Conservation (phyloP, 495 filamentous ascomycete genomes). For the Rusavskia elegans region DNA sequence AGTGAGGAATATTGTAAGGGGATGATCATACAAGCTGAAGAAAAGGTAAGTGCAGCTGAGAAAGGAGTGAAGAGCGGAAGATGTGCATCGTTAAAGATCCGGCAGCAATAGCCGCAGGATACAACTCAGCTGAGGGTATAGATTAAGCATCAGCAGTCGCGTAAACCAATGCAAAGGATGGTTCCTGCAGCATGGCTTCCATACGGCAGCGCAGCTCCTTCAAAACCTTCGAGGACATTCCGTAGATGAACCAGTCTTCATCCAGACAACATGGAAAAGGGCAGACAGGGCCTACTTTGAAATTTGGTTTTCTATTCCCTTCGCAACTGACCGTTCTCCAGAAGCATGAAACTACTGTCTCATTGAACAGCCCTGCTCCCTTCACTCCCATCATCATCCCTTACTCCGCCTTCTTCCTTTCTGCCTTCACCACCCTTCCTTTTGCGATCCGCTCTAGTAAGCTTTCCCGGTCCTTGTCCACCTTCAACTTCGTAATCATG, state of each 20-base stretch:
- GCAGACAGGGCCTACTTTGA: neutral
- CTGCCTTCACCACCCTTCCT: constrained; percentile 43
- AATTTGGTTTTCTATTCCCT: neutral
- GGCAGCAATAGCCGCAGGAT: too few species aligned
- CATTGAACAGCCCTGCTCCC: neutral
- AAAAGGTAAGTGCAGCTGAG: too few species aligned
- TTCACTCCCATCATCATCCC: neutral
- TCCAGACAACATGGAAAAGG: neutral
- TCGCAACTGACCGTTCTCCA: neutral
- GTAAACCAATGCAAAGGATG: neutral
- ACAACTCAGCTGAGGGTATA: too few species aligned
- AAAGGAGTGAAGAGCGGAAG: too few species aligned
- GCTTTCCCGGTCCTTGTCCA: constrained; percentile 93
- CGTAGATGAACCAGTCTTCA: neutral
- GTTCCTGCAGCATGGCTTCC: neutral
- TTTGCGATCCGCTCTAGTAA: constrained; percentile 74
- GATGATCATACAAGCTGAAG: too few species aligned
- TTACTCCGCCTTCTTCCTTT: constrained; percentile 5
- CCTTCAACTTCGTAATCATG: constrained; percentile 92
- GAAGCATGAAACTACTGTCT: too few species aligned
- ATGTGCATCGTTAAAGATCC: too few species aligned
- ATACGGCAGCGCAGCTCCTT: neutral
- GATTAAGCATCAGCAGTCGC: neutral
- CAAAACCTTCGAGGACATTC: neutral
- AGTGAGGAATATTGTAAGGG: too few species aligned